These are phyloP conservation scores for Cucumis cinereus DNA, from an alignment of 306 rosid species.

Conservation along the genomic window DNA sequence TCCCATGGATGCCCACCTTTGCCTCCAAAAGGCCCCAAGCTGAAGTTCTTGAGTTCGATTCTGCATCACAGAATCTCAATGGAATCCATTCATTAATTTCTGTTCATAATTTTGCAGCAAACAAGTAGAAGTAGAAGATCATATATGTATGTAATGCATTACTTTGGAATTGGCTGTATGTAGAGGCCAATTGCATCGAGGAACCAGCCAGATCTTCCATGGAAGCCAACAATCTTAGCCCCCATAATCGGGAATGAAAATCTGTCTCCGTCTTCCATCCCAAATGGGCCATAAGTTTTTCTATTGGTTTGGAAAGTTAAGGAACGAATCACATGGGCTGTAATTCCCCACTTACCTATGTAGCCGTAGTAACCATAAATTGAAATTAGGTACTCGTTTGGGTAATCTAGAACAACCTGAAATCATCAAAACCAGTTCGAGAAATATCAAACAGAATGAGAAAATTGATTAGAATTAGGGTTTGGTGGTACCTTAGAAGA, in stretches of 20 bases:
- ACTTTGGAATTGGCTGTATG: not conserved
- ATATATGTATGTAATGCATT: not conserved
- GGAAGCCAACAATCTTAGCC: constrained; percentile 1
- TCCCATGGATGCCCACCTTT: not conserved
- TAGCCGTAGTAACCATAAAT: not conserved
- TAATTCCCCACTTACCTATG: not conserved
- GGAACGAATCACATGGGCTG: not conserved
- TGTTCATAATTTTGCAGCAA: not conserved
- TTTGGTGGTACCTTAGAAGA: not conserved
- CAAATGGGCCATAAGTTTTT: not conserved
- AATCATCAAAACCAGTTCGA: not conserved
- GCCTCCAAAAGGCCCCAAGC: not conserved
- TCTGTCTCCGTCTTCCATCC: not conserved
- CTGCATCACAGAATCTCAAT: not conserved
- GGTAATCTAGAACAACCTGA: not conserved
- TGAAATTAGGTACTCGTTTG: not conserved
- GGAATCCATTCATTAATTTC: not conserved
- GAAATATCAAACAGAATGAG: not conserved
- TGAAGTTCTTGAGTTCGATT: not conserved
- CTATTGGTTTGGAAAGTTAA: not conserved
- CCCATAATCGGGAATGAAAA: not conserved
- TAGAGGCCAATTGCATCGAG: not conserved
- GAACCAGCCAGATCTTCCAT: not conserved
- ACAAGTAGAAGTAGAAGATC: not conserved
- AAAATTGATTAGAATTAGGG: not conserved